phyloP scores from a whole-genome alignment of 768 basidiomycete species.

The Lentinula edodes region DNA sequence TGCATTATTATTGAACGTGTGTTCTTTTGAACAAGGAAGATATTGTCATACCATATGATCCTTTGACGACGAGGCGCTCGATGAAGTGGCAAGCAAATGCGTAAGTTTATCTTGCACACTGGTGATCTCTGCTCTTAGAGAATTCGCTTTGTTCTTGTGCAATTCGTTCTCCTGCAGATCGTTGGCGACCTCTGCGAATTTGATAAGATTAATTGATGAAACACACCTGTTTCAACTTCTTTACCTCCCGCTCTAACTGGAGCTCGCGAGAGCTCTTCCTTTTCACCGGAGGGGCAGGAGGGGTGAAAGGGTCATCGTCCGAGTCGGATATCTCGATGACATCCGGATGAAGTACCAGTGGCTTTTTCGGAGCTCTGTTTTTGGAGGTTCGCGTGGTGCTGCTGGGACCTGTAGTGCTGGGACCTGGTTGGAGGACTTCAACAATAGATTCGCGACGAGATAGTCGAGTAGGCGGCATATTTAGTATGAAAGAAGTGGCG shows the following conservation, averaged over 20 bases:
- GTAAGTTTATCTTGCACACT: not conserved
- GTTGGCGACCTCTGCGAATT: not conserved
- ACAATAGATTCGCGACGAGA: conserved; percentile 9
- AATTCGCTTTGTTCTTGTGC: not conserved
- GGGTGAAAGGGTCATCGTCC: conserved; percentile 28
- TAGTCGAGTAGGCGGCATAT: conserved; percentile 27
- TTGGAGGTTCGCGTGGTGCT: not conserved
- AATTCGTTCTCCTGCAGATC: not conserved
- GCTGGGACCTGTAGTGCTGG: not conserved
- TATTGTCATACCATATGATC: not conserved
- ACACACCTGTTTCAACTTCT: conserved; percentile 38
- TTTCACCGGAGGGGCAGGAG: conserved; percentile 2
- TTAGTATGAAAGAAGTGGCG: not conserved
- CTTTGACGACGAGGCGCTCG: not conserved
- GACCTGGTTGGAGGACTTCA: not conserved
- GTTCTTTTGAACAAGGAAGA: not conserved
- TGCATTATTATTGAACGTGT: not conserved
- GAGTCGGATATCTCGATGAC: conserved; percentile 4
- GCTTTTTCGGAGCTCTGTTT: not conserved
- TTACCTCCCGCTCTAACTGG: conserved; percentile 32
- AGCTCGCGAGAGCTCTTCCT: not conserved
- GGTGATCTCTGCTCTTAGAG: not conserved
- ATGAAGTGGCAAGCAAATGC: not conserved
- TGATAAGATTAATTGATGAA: not conserved
- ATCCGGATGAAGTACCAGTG: not conserved